Base-by-base conservation (phyloP, 2,329 filamentous ascomycete genomes). In the Fusarium veterinarium region DNA sequence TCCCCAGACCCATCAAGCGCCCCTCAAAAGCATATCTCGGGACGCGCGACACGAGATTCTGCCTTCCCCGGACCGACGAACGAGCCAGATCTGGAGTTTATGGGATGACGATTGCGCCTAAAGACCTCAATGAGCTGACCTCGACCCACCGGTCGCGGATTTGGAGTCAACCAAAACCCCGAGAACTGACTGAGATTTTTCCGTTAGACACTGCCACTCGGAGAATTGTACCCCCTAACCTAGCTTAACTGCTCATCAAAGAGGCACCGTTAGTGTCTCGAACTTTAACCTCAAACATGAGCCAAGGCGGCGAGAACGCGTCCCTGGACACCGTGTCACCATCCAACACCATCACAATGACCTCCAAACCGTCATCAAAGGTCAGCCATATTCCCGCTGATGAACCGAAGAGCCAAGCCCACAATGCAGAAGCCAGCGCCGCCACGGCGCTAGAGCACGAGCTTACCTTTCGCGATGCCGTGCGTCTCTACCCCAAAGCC, bases 401-500 rank as follows among this genome's bases (percentile, higher is more conserved):
- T 35, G 60, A 44, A 1, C 41, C 45, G 25, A 65, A 56, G 10
- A 57, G 44, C 19, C 63, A 60, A 14, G 37, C 35, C 5, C 14
- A 48, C 5, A 52, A 69, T 1, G 56, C 71, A 13, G 71, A 74
- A 40, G 71, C 81, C 41, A 80, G 81, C 30, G 79, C 80, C 16
- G 84, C 84, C 7, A 83, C 81, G n/a, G 78, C 80, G n/a, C 76
- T 78, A 53, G 83, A 84, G 74, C 81, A 81, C 46, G 74, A 62
- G 40, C 81, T 84, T 77, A 80, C 76, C 19, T 77, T 84, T 40
- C 69, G 75, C 25, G 75, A 83, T 58, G 79, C 82, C 11, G 72
- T 84, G 61, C 79, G 78, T 46, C 75, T 83, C 2, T 84, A 84
- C 55, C 82, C 83, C 28, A 83, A 84, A 69, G 83, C 83, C 46